These are phyloP conservation scores for Prunus dulcis DNA, from an alignment of 306 rosid species.

Conservation along the genomic window DNA sequence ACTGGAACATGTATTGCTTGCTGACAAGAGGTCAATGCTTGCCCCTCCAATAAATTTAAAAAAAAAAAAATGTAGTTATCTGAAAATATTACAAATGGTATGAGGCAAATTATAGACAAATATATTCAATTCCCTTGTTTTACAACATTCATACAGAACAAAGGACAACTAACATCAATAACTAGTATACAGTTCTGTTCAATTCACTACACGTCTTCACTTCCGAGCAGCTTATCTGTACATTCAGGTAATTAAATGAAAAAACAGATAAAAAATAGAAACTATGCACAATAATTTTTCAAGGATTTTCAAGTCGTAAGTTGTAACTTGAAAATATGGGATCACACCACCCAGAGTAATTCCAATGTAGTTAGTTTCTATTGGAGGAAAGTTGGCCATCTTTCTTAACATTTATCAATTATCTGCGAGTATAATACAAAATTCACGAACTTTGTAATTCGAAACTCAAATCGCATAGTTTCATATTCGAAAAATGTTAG, in stretches of 20 bases:
- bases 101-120: neutral
- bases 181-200: neutral
- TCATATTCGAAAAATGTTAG: neutral
- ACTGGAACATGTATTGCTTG: no score
- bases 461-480: neutral
- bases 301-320: neutral
- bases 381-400: neutral
- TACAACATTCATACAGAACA: neutral
- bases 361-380: neutral
- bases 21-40: no score
- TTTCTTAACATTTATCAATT: neutral
- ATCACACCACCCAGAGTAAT: neutral
- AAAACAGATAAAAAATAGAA: neutral
- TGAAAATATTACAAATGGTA: no score
- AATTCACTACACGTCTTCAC: neutral
- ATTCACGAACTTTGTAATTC: neutral
- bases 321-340: neutral
- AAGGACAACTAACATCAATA: neutral
- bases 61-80: no score
- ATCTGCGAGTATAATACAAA: neutral
- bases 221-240: constrained; percentile 6
- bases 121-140: neutral
- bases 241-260: neutral
- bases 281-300: neutral
- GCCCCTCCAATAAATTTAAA: no score